phyloP scores from a whole-genome alignment of 2,329 filamentous ascomycete species.

The Drechslerella dactyloides region DNA sequence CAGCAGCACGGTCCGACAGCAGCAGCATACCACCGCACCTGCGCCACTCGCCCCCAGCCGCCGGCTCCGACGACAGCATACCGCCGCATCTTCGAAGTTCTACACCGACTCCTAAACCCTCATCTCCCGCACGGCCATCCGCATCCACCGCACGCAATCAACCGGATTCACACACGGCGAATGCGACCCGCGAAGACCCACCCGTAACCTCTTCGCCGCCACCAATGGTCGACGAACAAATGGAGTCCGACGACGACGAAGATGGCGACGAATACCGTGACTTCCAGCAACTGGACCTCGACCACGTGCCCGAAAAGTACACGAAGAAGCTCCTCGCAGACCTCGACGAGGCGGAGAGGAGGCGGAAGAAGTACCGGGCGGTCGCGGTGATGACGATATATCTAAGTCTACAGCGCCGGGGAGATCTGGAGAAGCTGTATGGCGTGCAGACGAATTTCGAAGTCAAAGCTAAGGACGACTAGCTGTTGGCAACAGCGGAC shows the following conservation, averaged over 20 bases:
- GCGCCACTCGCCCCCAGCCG: conserved; percentile 7
- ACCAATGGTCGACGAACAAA: background rate
- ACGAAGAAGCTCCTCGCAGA: conserved; percentile 38
- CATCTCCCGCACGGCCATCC: too few relatives aligned
- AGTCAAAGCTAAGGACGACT: conserved; percentile 6
- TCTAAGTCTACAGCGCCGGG: conserved; percentile 28
- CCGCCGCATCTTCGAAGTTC: conserved; percentile 29
- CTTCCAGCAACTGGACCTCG: conserved; percentile 37
- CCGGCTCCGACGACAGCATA: conserved; percentile 18
- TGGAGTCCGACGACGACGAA: conserved; percentile 17
- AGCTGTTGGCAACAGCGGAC: too few relatives aligned
- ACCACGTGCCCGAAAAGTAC: conserved; percentile 29
- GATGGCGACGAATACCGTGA: conserved; percentile 35
- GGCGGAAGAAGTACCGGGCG: conserved; percentile 40
- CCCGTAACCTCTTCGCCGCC: conserved; percentile 25
- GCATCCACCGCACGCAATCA: background rate
- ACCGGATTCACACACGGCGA: conserved; percentile 2
- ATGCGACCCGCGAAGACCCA: background rate
- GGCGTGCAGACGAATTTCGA: conserved; percentile 38
- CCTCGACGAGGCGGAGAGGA: conserved; percentile 43
- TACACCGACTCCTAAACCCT: conserved; percentile 3
- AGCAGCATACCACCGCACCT: conserved; percentile 1
- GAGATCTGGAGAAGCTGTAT: conserved; percentile 35
- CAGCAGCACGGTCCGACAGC: background rate
- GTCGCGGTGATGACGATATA: conserved; percentile 44